Evolutionary conservation across 2,329 filamentous ascomycete species (phyloP), one percentile per base, ranked within the genome.

Genomic region (Claviceps pazoutovae): DNA sequence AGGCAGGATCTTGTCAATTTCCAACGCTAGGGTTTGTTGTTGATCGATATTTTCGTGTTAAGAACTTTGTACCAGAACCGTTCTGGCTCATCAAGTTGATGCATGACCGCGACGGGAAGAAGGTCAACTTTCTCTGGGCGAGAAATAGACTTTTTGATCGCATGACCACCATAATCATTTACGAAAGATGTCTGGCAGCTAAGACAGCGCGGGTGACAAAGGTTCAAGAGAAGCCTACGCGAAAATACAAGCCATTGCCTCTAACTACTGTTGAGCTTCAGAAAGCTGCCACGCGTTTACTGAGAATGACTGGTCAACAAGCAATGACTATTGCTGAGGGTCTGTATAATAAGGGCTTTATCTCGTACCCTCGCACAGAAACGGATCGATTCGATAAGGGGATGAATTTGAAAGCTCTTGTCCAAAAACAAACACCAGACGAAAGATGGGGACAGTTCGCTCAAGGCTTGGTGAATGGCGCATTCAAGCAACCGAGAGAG

Each of bases 21-120:
- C 93, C 93, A 1, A 97, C 93, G 0, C 74, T 98, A 5, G 93
- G 93, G 0, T 98, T 98, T 58, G 91, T 98, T 1, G 93, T 98
- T 6, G 93, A 98, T 66, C 82, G 91, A 47, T 98, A 97, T 66
- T 88, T 95, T 60, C 83, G 87, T 49, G 93, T 98, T 49, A 83
- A 88, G 56, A 95, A 95, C 59, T 98, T 98, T 66, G 82, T 93
- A 1, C 86, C 91, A 0, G 93, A 98, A 63, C 73, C 79, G 0
- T 98, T 97, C 66, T 98, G 93, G 93, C 78, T 79, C 54, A 95
- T 98, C 71, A 91, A 84, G 59, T 76, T 98, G 41, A 82, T 80
- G 61, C 86, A 96, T 60, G 78, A 74, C 43, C 83, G 87, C 49
- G 84, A 95, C 39, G 74, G 78, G 4, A 87, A 89, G 52, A 83